Base-by-base conservation (phyloP, 2,329 filamentous ascomycete species). In the Penicillium sp. region DNA sequence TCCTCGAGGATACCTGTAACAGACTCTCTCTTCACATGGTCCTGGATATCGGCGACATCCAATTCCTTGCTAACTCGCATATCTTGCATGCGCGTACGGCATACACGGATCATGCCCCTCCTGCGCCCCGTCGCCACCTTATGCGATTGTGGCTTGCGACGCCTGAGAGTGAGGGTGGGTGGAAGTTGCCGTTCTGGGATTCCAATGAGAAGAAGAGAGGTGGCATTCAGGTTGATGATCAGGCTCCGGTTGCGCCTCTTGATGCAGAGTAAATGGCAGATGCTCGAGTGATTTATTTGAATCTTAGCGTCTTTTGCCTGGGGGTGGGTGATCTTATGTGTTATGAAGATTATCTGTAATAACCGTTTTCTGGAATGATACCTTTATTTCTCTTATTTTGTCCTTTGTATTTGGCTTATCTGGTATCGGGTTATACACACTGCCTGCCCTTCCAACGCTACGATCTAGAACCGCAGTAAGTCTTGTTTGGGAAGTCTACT, bases 191-290 rank as follows among this genome's bases (percentile, higher is more conserved):
- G 1, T 93, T 92, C 76, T 86, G 85, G 65, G 92, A 96, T 73
- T 88, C 84, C 53, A 78, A 83, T 53, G 88, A 94, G 81, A 90
- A 89, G 83, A 96, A 95, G 83, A 82, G 92, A 18, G 90, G 90
- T 7, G 92, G 91, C 0, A 90, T 96, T 62, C 92, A 96, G 77
- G 91, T 96, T 2, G 84, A 96, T 72, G 85, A 95, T 71, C 89
- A 82, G 25, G 78, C 88, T 8, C 91, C 91, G 1, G 84, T 86
- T 49, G 89, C 88, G 48, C 87, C 89, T 7, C 77, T 92, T 51
- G 89, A 93, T 77, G 90, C 89, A 0, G 90, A 93, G 73, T 93
- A 83, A 56, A 68, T 2, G 12, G 12, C 3, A 29, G 18, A 35
- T 40, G 43, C 40, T 49, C 33, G 15, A 31, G 29, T 31, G 14